These are phyloP conservation scores for Triadica sebifera DNA, from an alignment of 345 rosid species.

Conservation along the genomic window DNA sequence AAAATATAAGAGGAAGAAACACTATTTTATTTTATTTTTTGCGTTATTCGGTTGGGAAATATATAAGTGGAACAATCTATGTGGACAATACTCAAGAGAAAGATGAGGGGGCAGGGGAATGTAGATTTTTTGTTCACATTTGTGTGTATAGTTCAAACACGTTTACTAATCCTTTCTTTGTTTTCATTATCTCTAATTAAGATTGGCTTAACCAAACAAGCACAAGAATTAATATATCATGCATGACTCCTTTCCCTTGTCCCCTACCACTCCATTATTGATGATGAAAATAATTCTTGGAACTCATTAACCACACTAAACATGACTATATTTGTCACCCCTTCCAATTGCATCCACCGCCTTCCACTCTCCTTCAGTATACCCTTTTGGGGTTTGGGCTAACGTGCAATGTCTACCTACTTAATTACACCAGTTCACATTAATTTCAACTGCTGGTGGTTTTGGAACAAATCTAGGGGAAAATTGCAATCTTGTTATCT, in stretches of 20 bases:
- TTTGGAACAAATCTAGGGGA: neutral
- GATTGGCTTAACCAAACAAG: conserved; percentile 27
- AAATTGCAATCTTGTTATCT: neutral
- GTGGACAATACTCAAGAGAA: neutral
- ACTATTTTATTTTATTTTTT: no score
- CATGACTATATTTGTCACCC: conserved; percentile 16
- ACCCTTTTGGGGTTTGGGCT: neutral
- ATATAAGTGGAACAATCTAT: neutral
- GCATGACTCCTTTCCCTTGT: conserved; percentile 40
- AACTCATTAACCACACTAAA: conserved; percentile 4
- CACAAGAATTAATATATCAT: conserved; percentile 9
- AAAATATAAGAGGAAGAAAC: no score
- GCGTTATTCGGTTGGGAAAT: conserved; percentile 7
- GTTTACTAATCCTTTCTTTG: conserved; percentile 17
- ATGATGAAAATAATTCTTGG: neutral
- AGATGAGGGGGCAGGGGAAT: conserved; percentile 13
- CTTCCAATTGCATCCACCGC: conserved; percentile 11
- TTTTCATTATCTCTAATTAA: conserved; percentile 23
- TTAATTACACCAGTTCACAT: neutral
- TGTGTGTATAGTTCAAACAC: conserved; percentile 36
- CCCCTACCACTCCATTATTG: conserved; percentile 25
- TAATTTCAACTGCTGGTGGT: neutral
- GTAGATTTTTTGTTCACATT: conserved; percentile 42
- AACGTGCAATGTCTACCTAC: neutral
- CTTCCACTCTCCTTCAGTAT: neutral